phyloP scores from a whole-genome alignment of 257 asterid genomes.

The Fraxinus quadrangulata region DNA sequence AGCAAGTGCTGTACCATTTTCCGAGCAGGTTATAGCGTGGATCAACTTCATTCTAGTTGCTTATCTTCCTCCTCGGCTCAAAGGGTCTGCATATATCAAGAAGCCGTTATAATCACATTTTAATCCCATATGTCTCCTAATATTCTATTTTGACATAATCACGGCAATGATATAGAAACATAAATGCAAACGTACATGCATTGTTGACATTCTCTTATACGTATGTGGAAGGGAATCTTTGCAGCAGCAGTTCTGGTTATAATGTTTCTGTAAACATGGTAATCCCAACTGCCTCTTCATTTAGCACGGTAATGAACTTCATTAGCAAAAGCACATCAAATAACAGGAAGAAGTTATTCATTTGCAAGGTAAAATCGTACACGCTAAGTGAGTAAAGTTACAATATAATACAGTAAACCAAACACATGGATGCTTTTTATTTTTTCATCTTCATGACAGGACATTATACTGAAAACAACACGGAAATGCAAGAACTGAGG shows the following conservation, averaged over 20 bases:
- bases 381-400: background rate
- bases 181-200: no score
- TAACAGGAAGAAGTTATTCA: background rate
- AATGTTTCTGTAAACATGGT: background rate
- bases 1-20: background rate
- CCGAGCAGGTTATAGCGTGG: background rate
- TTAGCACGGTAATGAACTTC: background rate
- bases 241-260: background rate
- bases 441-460: background rate
- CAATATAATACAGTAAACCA: background rate
- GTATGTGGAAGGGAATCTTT: background rate
- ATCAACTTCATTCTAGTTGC: background rate
- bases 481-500: constrained; percentile 6
- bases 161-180: background rate
- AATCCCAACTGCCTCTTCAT: background rate
- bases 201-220: background rate
- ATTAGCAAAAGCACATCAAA: background rate
- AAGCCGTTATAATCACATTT: background rate
- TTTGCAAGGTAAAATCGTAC: background rate
- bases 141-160: background rate
- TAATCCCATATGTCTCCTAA: background rate
- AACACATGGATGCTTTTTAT: background rate
- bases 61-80: background rate
- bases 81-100: background rate
- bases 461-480: background rate